Conservation (phyloP, 495 filamentous ascomycete species). For the Neurospora terricola region DNA sequence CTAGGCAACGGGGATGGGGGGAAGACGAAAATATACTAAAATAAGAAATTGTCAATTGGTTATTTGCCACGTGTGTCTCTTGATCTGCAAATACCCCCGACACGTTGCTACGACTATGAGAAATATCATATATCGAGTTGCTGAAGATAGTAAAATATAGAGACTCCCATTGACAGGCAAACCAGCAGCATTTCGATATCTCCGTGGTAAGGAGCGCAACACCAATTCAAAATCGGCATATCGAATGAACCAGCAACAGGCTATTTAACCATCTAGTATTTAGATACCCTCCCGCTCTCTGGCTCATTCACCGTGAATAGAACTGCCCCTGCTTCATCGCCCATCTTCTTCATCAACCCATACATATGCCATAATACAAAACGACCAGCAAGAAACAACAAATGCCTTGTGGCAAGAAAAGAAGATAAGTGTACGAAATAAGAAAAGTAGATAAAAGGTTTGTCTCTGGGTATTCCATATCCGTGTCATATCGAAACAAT, state of each 20-base stretch:
- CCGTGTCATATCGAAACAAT: constrained; percentile 8
- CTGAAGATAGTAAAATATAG: not conserved
- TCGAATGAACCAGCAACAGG: not conserved
- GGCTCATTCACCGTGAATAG: not conserved
- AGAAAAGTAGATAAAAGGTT: not conserved
- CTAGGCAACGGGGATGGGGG: not conserved
- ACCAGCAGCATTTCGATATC: not conserved
- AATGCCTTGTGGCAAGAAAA: not conserved
- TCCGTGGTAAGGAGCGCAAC: not conserved
- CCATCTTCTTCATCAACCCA: not conserved
- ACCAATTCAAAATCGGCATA: not conserved
- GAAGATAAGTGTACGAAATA: constrained; percentile 4
- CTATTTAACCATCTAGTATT: not conserved
- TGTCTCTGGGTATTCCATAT: constrained; percentile 15
- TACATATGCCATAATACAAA: not conserved
- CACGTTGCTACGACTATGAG: not conserved
- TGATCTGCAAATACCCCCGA: not conserved
- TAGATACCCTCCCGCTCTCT: not conserved
- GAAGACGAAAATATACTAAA: not conserved
- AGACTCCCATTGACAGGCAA: not conserved
- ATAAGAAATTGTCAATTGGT: not conserved
- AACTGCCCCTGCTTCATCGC: not conserved
- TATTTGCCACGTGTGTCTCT: not conserved
- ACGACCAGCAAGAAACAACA: not conserved
- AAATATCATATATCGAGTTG: not conserved